These are phyloP conservation scores for Epipyxis sp. DNA, from an alignment of 108 stramenopile genomes.

Conservation along the genomic window DNA sequence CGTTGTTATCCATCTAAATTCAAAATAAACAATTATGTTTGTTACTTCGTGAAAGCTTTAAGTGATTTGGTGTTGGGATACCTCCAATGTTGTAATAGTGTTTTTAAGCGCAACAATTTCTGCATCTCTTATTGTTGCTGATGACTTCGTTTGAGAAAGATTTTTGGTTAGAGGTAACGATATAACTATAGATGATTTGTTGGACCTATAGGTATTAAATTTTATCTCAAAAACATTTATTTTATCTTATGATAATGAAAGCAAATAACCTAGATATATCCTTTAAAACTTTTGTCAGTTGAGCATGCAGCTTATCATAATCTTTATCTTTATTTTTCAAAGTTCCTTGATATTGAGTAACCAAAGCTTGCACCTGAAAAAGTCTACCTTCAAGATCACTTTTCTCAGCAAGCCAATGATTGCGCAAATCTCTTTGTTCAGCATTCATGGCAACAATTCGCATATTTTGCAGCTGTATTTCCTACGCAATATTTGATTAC, in stretches of 20 bases:
- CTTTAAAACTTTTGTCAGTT: conserved; percentile 7
- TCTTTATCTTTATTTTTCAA: conserved; percentile 28
- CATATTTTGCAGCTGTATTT: too few species aligned
- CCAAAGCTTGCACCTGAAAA: conserved; percentile 27
- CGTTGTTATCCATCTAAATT: too few species aligned
- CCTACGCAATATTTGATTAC: too few species aligned
- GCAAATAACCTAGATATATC: too few species aligned
- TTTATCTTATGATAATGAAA: too few species aligned
- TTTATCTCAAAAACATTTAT: too few species aligned
- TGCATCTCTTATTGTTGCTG: not conserved
- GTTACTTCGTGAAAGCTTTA: too few species aligned
- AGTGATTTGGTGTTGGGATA: too few species aligned
- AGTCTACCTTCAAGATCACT: conserved; percentile 11
- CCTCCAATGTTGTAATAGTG: conserved; percentile 4
- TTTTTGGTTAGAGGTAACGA: not conserved
- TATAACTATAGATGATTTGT: not conserved
- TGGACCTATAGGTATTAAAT: not conserved
- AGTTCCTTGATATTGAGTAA: conserved; percentile 19
- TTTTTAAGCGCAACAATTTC: conserved; percentile 3
- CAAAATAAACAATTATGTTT: too few species aligned
- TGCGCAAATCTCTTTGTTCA: not conserved
- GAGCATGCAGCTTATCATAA: conserved; percentile 14
- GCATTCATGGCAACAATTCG: conserved; percentile 14
- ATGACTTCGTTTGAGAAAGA: not conserved
- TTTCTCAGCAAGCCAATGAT: conserved; percentile 27